Evolutionary conservation across 805 yeast genomes (phyloP), one percentile per base, ranked within the genome.

Genomic region (Kodamaea lidongshanica): DNA sequence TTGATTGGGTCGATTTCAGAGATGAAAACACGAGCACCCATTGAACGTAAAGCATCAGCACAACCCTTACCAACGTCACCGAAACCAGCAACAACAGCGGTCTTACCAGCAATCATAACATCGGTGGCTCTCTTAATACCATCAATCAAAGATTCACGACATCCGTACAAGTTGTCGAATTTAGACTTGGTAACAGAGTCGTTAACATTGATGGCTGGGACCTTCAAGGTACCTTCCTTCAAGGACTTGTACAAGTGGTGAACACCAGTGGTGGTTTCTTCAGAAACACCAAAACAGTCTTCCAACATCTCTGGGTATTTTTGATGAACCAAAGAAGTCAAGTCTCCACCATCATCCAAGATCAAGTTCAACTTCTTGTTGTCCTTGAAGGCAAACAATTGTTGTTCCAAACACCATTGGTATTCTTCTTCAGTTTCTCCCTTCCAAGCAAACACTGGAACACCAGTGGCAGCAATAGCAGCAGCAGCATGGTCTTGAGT

Each of bases 11-110:
- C 98, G 56, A 89, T 73, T 75, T 89, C 98, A 50, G 97, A 82
- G 56, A 89, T 87, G 47, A 92, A 76, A 52, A 89, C 98, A 68
- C 96, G 84, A 48, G 98, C 96, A 74, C 98, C 98, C 96, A 89
- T 88, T 61, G 94, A 88, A 71, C 85, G 81, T 56, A 92, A 78
- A 46, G 98, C 95, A 85, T 87, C 82, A 64, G 96, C 96, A 78
- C 98, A 89, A 67, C 98, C 98, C 74, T 89, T 89, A 74, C 98
- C 98, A 59, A 89, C 98, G 63, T 89, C 98, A 78, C 98, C 98
- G 74, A 79, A 89, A 70, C 98, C 98, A 41, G 96, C 96, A 54
- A 89, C 97, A 53, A 89, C 94, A 41, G 97, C 95, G 58, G 85
- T 92, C 75, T 89, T 89, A 73, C 98, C 98, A 49, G 96, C 97